Percentiles rank a stretch among this genome's conserved stretches.
Conservation (phyloP, 176 grass and related monocot species). For the Canna indica region DNA sequence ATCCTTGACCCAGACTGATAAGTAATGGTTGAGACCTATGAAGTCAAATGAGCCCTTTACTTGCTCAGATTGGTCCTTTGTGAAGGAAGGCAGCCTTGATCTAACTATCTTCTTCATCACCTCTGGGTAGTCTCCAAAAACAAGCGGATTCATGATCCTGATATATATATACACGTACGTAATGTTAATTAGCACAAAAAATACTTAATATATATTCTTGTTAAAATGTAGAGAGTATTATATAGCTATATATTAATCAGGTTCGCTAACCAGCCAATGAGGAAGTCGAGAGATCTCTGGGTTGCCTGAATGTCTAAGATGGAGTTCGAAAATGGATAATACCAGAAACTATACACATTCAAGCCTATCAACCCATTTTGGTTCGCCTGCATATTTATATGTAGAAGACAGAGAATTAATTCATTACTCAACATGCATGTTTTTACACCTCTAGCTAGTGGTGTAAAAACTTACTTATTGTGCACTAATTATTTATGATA, state of each 20-base stretch:
- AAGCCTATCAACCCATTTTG: slow-evolving; percentile 53
- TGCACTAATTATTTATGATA: too few relatives aligned
- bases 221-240: too few relatives aligned
- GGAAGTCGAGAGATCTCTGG: slow-evolving; percentile 4
- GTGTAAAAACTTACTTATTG: too few relatives aligned
- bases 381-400: slow-evolving; percentile 11
- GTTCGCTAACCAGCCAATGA: slow-evolving; percentile 1
- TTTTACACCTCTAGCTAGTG: too few relatives aligned
- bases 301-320: slow-evolving; percentile 16
- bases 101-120: slow-evolving; percentile 48
- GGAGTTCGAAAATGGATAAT: slow-evolving; percentile 39
- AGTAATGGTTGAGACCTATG: slow-evolving; percentile 43
- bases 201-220: too few relatives aligned
- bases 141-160: slow-evolving; percentile 61
- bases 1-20: background rate
- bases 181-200: too few relatives aligned
- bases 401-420: too few relatives aligned
- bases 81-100: slow-evolving; percentile 52
- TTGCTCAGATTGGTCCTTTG: slow-evolving; percentile 29
- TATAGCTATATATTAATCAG: too few relatives aligned
- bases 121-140: slow-evolving; percentile 67
- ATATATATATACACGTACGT: too few relatives aligned
- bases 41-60: slow-evolving; percentile 55
- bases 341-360: slow-evolving; percentile 37
- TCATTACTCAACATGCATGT: too few relatives aligned